Conservation (phyloP, 2,329 filamentous ascomycete genomes). For the Cytospora piceae region DNA sequence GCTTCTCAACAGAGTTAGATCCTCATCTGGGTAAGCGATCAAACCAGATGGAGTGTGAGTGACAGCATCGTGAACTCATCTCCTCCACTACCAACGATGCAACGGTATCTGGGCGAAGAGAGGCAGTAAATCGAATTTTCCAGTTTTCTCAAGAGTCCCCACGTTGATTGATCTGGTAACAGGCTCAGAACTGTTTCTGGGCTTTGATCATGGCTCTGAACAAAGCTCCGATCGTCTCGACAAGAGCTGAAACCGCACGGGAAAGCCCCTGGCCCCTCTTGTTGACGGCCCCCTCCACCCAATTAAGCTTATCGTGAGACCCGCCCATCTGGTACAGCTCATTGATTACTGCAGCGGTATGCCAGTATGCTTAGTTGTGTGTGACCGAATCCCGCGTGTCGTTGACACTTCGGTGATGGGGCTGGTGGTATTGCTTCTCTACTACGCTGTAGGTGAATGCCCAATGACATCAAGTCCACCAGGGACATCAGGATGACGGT, state of each 20-base stretch:
- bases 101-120: background rate
- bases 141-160: background rate
- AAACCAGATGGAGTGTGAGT: background rate
- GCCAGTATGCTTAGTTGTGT: background rate
- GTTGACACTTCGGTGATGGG: background rate
- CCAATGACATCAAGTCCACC: background rate
- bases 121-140: background rate
- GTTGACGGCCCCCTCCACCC: background rate
- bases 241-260: background rate
- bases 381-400: background rate
- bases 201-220: background rate
- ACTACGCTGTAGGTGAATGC: background rate
- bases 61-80: slow-evolving; percentile 4
- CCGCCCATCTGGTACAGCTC: background rate
- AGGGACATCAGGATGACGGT: background rate
- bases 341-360: background rate
- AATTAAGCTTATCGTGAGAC: slow-evolving; percentile 15
- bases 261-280: background rate
- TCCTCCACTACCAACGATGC: background rate
- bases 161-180: background rate
- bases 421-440: background rate
- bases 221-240: background rate
- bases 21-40: background rate
- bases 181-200: background rate
- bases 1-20: background rate